A percentile compares a stretch with the other conserved stretches of the same genome.
phyloP scores from a whole-genome alignment of 495 filamentous ascomycete genomes.

The Penicillium steckii region DNA sequence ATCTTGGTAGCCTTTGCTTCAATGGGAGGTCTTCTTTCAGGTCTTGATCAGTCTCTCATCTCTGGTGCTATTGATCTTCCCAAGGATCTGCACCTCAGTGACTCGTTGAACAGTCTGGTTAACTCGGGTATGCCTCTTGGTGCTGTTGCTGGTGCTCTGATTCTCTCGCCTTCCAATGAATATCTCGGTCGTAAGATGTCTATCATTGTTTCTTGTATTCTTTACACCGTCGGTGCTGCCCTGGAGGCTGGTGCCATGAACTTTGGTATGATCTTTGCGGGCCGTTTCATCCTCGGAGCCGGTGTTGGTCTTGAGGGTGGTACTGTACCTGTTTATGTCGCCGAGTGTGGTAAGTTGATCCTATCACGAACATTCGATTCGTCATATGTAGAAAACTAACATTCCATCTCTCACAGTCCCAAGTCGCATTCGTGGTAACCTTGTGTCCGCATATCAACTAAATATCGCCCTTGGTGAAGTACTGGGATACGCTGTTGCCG shows the following conservation, averaged over 20 bases:
- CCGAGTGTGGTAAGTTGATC: constrained; percentile 43
- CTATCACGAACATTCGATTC: too few species aligned
- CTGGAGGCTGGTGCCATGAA: constrained; percentile 58
- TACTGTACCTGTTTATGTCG: constrained; percentile 59
- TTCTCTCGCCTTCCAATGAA: constrained; percentile 57
- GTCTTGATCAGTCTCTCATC: constrained; percentile 61
- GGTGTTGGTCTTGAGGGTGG: constrained; percentile 62
- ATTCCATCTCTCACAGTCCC: constrained; percentile 41
- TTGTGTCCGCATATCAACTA: constrained; percentile 62
- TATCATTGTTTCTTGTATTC: constrained; percentile 56
- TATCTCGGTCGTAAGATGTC: constrained; percentile 56
- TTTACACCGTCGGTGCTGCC: constrained; percentile 59
- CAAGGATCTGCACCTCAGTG: constrained; percentile 39
- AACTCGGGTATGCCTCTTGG: constrained; percentile 61
- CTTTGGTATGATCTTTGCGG: constrained; percentile 60
- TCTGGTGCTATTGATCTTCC: constrained; percentile 56
- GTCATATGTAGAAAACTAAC: too few species aligned
- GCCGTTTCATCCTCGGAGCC: constrained; percentile 57
- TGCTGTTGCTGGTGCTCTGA: constrained; percentile 57
- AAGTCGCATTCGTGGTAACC: constrained; percentile 54
- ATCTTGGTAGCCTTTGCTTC: constrained; percentile 62
- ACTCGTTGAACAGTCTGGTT: constrained; percentile 50
- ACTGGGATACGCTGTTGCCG: constrained; percentile 59
- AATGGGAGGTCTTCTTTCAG: constrained; percentile 61
- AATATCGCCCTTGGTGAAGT: constrained; percentile 65